Base-by-base conservation (phyloP, 768 basidiomycete genomes). In the Glaciozyma martinii region DNA sequence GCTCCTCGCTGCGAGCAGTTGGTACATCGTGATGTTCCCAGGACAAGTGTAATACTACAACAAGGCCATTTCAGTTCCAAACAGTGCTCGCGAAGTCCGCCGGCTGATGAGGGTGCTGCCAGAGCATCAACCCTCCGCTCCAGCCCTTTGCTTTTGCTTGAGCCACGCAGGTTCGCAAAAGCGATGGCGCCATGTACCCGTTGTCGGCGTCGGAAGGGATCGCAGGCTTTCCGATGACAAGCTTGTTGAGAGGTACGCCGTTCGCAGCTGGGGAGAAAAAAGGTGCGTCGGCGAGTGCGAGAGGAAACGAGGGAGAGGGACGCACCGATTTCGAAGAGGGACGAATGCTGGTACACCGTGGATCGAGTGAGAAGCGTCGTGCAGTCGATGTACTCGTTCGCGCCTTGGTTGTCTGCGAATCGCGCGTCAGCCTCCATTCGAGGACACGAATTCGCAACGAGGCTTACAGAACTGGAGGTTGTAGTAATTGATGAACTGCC, bases 141-240 rank as follows among this genome's bases (percentile, higher is more conserved):
- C 87, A 89, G 37, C 86, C 87, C 64, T 80, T 63, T 23, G 68
- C 71, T 68, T 83, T 81, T 0, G 85, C 88, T 74, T 84, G 78
- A 23, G 79, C 70, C 32, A 88, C 77, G 72, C 88, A 89, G 3
- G 76, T 75, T 0, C 84, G 81, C 27, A 89, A 78, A 21, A 81
- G 81, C 3, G 79, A 75, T 2, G 85, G 79, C 42, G 76, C 78
- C 70, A 89, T 84, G 76, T 81, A 88, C 5, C 77, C 78, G 66
- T 82, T 86, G 66, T 65, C 80, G 4, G 85, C 84, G 60, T 84
- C 82, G 4, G 71, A 71, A 0, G 79, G 61, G 29, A 75, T 80
- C 2, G 82, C 84, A 2, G 86, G 87, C 76, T 89, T 89, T 6
- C 86, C 87, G 71, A 89, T 86, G 66, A 88, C 83, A 56, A 88